Percentiles rank a stretch among this genome's conserved stretches.
Conservation (phyloP, 202 grass and related monocot genomes). For the Dendrocalamus latiflorus region DNA sequence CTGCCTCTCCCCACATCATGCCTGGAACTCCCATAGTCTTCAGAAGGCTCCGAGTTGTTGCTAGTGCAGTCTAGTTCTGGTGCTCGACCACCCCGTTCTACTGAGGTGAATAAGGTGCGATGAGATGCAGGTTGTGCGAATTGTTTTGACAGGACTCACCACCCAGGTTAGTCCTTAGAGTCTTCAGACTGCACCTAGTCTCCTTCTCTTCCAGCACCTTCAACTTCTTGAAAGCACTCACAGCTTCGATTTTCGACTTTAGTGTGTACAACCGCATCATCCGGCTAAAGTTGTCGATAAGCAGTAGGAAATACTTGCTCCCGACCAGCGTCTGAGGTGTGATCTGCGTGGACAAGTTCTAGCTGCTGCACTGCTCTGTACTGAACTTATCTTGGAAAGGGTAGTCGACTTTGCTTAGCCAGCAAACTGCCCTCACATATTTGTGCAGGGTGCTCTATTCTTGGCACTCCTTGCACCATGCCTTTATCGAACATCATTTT, state of each 20-base stretch:
- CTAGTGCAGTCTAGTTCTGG: rapidly evolving
- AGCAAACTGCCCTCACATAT: background rate
- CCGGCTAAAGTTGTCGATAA: background rate
- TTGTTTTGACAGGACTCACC: no score
- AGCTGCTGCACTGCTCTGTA: rapidly evolving
- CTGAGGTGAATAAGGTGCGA: background rate
- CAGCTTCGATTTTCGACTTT: background rate
- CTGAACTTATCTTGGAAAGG: no score
- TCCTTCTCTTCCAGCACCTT: background rate
- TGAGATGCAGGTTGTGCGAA: background rate
- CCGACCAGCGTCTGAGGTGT: rapidly evolving
- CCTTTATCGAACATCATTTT: background rate
- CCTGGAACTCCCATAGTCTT: no score
- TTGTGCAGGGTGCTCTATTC: background rate
- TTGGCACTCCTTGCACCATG: rapidly evolving
- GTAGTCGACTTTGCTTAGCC: background rate
- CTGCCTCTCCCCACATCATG: no score
- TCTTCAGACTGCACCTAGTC: rapidly evolving
- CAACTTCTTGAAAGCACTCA: background rate
- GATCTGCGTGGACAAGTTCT: background rate
- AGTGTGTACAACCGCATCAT: background rate
- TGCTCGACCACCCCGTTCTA: background rate
- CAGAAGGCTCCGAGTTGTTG: no score
- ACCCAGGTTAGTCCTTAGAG: rapidly evolving
- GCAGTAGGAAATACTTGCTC: background rate